Conservation (phyloP, 202 grass and related monocot genomes). For the Musa balbisiana region DNA sequence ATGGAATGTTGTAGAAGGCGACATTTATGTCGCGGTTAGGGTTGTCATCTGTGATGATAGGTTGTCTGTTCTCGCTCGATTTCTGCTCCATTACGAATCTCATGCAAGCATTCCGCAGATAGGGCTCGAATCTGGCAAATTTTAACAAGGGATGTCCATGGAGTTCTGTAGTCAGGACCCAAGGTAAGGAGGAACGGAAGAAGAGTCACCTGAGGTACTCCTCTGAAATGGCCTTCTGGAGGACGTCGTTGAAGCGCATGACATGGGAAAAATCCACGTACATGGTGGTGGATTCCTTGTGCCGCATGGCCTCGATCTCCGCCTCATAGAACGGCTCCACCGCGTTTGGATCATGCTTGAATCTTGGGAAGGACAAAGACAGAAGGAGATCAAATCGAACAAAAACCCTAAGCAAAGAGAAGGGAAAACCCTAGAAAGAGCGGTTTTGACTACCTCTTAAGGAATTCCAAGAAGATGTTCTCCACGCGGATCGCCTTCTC, state of each 20-base stretch:
- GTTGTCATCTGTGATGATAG: conserved; percentile 81
- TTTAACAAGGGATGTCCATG: not conserved
- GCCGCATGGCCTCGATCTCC: conserved; percentile 78
- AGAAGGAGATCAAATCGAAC: not conserved
- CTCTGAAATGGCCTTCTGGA: conserved; percentile 86
- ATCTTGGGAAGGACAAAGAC: conserved; percentile 30
- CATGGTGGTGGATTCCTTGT: conserved; percentile 81
- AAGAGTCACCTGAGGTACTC: conserved; percentile 69
- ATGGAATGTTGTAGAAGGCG: conserved; percentile 77
- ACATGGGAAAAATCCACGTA: conserved; percentile 83
- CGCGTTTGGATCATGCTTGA: conserved; percentile 46
- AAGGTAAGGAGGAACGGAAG: not conserved
- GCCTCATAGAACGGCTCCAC: conserved; percentile 68
- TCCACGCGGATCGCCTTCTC: conserved; percentile 89
- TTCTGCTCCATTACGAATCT: conserved; percentile 73
- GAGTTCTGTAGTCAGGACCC: not conserved
- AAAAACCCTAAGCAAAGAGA: conserved; percentile 11
- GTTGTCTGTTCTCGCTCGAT: conserved; percentile 50
- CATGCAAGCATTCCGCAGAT: conserved; percentile 84
- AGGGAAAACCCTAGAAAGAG: not conserved
- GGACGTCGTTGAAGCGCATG: conserved; percentile 90
- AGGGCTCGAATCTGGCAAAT: conserved; percentile 63
- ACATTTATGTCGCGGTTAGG: conserved; percentile 88
- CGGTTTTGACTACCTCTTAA: conserved; percentile 44
- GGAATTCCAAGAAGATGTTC: conserved; percentile 97